A percentile compares a stretch with the other conserved stretches of the same genome.
phyloP scores from a whole-genome alignment of 2,329 filamentous ascomycete genomes.

The Sarocladium strictum region DNA sequence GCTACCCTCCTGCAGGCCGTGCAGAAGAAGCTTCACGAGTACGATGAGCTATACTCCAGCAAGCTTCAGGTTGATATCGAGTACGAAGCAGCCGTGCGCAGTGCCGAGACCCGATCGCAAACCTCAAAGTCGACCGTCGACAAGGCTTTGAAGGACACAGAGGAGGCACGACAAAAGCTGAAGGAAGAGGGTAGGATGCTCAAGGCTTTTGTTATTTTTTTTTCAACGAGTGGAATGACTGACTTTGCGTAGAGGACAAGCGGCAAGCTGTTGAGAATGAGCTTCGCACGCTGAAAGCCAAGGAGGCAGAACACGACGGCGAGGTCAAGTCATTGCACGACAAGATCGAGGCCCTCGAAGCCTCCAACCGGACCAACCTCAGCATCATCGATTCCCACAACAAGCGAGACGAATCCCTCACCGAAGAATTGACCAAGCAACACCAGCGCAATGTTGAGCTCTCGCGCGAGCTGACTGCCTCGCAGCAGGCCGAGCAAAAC shows the following conservation, averaged over 20 bases:
- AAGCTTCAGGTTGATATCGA: conserved; percentile 89
- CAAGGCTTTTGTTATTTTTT: background rate
- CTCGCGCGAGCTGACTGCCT: conserved; percentile 70
- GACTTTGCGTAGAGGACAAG: conserved; percentile 56
- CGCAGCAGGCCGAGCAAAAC: conserved; percentile 80
- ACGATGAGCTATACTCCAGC: conserved; percentile 74
- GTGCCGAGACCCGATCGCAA: conserved; percentile 75
- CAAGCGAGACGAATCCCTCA: conserved; percentile 75
- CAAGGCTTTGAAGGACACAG: conserved; percentile 76
- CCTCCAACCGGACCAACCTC: conserved; percentile 85
- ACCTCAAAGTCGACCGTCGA: conserved; percentile 75
- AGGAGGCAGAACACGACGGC: conserved; percentile 65
- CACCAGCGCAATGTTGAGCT: conserved; percentile 84
- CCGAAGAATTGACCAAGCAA: conserved; percentile 79
- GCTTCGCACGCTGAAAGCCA: conserved; percentile 70
- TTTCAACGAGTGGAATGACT: background rate
- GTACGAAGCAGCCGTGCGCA: conserved; percentile 82
- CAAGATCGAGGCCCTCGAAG: conserved; percentile 80
- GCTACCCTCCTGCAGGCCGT: conserved; percentile 68
- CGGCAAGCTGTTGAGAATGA: conserved; percentile 75
- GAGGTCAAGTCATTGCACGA: conserved; percentile 72
- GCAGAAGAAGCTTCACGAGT: conserved; percentile 72
- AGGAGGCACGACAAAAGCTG: conserved; percentile 74
- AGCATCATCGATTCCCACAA: conserved; percentile 87
- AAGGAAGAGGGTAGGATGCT: conserved; percentile 66